A percentile compares a stretch with the other conserved stretches of the same genome.
These are phyloP conservation scores for Dendrobium chrysotoxum DNA, from an alignment of 106 monocot species.

Conservation along the genomic window DNA sequence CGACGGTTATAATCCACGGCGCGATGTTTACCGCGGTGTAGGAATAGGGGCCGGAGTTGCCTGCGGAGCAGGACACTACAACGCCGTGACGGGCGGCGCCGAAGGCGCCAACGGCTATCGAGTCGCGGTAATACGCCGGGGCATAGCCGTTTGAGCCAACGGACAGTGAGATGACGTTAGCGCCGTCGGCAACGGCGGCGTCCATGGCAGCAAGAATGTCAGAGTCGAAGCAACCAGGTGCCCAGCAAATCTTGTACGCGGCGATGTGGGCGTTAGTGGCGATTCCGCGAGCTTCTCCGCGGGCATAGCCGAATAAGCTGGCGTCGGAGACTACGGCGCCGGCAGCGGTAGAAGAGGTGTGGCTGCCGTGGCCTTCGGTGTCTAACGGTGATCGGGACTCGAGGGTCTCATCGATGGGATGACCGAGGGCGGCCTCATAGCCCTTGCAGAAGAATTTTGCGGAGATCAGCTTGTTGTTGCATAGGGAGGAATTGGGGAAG, in stretches of 20 bases:
- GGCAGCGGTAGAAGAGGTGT: constrained; percentile 82
- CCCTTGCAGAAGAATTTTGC: constrained; percentile 57
- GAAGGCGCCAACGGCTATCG: constrained; percentile 70
- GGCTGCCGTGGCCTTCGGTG: constrained; percentile 82
- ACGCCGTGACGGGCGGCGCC: constrained; percentile 59
- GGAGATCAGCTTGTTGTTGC: constrained; percentile 62
- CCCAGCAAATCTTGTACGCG: constrained; percentile 88
- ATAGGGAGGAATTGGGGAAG: constrained; percentile 31
- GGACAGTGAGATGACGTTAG: constrained; percentile 80
- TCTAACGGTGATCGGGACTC: constrained; percentile 72
- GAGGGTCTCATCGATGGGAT: constrained; percentile 39
- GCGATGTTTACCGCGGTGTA: constrained; percentile 65
- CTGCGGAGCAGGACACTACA: constrained; percentile 71
- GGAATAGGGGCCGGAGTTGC: constrained; percentile 63
- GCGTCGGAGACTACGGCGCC: constrained; percentile 44
- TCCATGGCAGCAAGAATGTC: constrained; percentile 91
- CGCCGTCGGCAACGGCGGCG: constrained; percentile 65
- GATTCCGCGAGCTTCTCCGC: constrained; percentile 64
- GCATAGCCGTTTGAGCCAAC: constrained; percentile 53
- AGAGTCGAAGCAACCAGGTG: constrained; percentile 61
- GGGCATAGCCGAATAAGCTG: constrained; percentile 45
- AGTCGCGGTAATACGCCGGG: constrained; percentile 44
- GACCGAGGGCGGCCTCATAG: constrained; percentile 36
- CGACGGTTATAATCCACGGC: constrained; percentile 94
- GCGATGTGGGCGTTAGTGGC: constrained; percentile 72